Conservation (phyloP, 2,329 filamentous ascomycete species). For the Dissoconium aciculare region DNA sequence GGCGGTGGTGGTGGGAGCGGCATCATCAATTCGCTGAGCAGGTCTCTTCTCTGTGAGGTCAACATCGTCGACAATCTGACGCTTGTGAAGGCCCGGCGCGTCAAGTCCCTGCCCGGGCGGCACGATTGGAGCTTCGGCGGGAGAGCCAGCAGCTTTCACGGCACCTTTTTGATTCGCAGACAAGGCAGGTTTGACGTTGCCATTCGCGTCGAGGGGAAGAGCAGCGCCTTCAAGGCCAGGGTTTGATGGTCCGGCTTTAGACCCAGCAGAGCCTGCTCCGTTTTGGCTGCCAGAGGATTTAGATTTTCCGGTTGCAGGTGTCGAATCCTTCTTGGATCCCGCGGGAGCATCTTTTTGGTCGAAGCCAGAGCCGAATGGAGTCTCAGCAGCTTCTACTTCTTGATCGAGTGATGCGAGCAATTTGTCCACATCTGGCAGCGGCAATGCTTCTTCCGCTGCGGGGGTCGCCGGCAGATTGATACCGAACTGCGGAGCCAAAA, state of each 20-base stretch:
- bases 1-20: neutral
- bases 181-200: slow-evolving; percentile 1
- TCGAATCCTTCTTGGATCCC: neutral
- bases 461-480: neutral
- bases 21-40: neutral
- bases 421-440: neutral
- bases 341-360: neutral
- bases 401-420: neutral
- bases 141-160: neutral
- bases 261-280: neutral
- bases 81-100: neutral
- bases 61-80: slow-evolving; percentile 1
- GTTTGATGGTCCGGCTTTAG: neutral
- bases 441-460: neutral
- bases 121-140: neutral
- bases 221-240: neutral
- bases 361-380: neutral
- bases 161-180: neutral
- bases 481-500: slow-evolving; percentile 22
- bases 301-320: neutral
- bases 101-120: neutral
- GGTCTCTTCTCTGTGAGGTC: neutral
- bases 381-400: neutral
- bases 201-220: neutral
- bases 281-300: neutral